These are phyloP conservation scores for Phyllosticta paracitricarpa DNA, from an alignment of 2,329 filamentous ascomycete genomes.

Conservation along the genomic window DNA sequence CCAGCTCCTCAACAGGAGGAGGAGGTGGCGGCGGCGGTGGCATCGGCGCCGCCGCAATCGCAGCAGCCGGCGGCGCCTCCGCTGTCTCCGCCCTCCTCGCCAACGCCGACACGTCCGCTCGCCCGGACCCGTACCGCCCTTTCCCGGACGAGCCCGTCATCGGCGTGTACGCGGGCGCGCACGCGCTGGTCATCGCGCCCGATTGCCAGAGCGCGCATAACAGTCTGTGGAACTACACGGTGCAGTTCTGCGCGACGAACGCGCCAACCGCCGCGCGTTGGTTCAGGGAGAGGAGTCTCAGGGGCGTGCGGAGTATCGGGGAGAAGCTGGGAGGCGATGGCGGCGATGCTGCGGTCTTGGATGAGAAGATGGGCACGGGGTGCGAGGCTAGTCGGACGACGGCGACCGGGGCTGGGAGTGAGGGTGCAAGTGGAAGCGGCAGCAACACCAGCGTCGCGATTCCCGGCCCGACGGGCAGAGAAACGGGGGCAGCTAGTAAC, in stretches of 20 bases:
- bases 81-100: background rate
- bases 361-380: background rate
- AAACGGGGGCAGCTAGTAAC: background rate
- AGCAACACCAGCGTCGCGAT: background rate
- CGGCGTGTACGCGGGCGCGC: constrained; percentile 16
- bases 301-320: constrained; percentile 15
- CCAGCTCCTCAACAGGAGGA: no score
- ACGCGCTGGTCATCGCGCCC: constrained; percentile 15
- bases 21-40: no score
- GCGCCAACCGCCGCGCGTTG: constrained; percentile 10
- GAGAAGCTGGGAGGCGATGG: constrained; percentile 16
- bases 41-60: background rate
- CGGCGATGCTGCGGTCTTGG: constrained; percentile 14
- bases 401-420: background rate
- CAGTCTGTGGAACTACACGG: constrained; percentile 17
- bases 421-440: background rate
- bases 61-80: background rate
- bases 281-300: constrained; percentile 14
- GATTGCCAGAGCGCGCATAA: constrained; percentile 15
- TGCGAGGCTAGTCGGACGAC: background rate
- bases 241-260: constrained; percentile 18
- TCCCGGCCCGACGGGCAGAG: background rate
- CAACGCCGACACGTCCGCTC: background rate
- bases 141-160: constrained; percentile 1
- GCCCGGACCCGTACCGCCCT: background rate